Base-by-base conservation (phyloP, 1,284 basidiomycete species). In the Cryptococcus sp. region DNA sequence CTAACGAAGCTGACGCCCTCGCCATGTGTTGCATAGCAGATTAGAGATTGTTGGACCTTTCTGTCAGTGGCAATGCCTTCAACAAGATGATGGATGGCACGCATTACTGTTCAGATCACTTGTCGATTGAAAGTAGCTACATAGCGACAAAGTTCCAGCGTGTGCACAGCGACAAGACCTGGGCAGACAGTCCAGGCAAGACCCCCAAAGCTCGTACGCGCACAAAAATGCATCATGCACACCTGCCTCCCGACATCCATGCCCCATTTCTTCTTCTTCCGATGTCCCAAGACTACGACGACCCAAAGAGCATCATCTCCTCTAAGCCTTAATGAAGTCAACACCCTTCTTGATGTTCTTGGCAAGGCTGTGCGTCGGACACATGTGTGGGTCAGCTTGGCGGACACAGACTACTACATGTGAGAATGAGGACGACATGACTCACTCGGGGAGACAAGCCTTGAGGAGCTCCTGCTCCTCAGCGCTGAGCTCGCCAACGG, bases 331-430 rank as follows among this genome's bases (percentile, higher is more conserved):
- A 71, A 86, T 87, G 70, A 95, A 93, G 58, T 84, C 82, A 79
- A 84, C 86, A 79, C 91, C 92, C 86, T 93, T 95, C 79, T 89
- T 86, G 72, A 97, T 94, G 86, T 96, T 96, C 85, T 91, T 93
- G 85, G 89, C 89, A 71, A 95, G 84, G 65, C 76, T 76, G 28
- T 36, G 45, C 45, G 23, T 42, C 7, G 38, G 45, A 15, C 21
- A 18, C 21, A 46, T 4, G 24, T 46, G 4, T 3, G 4, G 18
- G n/a, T 16, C 16, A 16, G 46, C 13, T 13, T 15, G 28, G 35
- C 8, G 21, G n/a, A n/a, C n/a, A n/a, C n/a, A n/a, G n/a, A n/a
- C n/a, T n/a, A n/a, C n/a, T n/a, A n/a, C n/a, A n/a, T n/a, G n/a
- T n/a, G n/a, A 16, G 11, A 15, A 40, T 28, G n/a, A 23, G 2